A percentile compares a stretch with the other conserved stretches of the same genome.
Evolutionary conservation across 495 filamentous ascomycete genomes (phyloP).

Genomic region (Tuber umbilicatum): DNA sequence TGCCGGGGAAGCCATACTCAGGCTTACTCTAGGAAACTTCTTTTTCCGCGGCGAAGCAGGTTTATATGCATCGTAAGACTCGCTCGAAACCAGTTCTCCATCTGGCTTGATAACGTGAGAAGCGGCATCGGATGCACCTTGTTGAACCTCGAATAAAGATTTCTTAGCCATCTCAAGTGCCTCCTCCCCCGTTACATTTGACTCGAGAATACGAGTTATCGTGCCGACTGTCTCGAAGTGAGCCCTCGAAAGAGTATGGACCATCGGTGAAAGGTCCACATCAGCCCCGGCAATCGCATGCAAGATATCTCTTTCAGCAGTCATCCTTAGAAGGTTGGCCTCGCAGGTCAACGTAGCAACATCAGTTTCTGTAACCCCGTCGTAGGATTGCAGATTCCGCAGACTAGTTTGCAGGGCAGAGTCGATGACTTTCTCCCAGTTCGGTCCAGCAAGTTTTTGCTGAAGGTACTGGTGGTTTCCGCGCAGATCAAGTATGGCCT

Average conservation of each 20-base stretch:
- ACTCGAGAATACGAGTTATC: conserved; percentile 64
- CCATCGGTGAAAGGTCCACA: conserved; percentile 62
- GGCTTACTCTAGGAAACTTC: conserved; percentile 1
- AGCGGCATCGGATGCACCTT: conserved; percentile 61
- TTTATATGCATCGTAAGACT: conserved; percentile 40
- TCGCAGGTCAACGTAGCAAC: conserved; percentile 67
- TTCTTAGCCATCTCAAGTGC: conserved; percentile 70
- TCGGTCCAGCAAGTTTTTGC: conserved; percentile 66
- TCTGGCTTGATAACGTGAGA: conserved; percentile 87
- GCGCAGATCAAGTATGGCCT: conserved; percentile 80
- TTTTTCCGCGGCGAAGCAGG: conserved; percentile 26
- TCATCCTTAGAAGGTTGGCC: conserved; percentile 72
- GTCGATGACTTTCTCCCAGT: conserved; percentile 80
- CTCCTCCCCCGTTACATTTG: conserved; percentile 67
- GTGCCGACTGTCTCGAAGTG: conserved; percentile 86
- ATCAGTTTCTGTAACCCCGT: conserved; percentile 65
- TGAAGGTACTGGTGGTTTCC: conserved; percentile 83
- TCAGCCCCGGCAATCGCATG: conserved; percentile 75
- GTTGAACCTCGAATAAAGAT: conserved; percentile 72
- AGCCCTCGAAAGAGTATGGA: conserved; percentile 76
- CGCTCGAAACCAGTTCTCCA: conserved; percentile 59
- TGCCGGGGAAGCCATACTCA: conserved; percentile 42
- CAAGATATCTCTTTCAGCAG: conserved; percentile 75
- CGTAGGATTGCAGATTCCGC: conserved; percentile 64
- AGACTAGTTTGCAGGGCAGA: conserved; percentile 81